These are phyloP conservation scores for Microdochium paspali DNA, from an alignment of 2,329 filamentous ascomycete species.

Conservation along the genomic window DNA sequence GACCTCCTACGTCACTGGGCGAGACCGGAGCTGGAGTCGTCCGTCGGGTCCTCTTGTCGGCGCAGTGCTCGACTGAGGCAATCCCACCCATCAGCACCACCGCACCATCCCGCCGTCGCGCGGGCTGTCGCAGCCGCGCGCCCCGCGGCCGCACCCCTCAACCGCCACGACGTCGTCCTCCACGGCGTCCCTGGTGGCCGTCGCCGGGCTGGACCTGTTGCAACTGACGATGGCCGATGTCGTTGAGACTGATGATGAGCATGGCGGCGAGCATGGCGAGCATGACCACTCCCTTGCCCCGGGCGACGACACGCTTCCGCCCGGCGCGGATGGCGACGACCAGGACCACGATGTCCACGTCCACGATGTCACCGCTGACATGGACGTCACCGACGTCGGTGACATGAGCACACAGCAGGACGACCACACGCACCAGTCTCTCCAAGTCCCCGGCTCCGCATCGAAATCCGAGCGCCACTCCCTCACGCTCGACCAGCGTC, in stretches of 20 bases:
- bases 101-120: background rate
- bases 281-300: background rate
- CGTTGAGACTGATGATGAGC: background rate
- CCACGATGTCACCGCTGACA: background rate
- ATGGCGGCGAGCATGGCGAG: background rate
- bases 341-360: background rate
- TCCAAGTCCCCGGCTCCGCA: constrained; percentile 5
- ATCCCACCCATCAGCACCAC: background rate
- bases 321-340: background rate
- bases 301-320: background rate
- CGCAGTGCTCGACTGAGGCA: background rate
- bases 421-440: background rate
- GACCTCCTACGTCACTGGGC: background rate
- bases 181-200: background rate
- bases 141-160: background rate
- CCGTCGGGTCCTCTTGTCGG: background rate
- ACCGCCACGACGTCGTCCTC: background rate
- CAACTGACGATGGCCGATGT: background rate
- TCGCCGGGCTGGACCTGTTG: background rate
- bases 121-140: background rate
- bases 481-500: constrained; percentile 52
- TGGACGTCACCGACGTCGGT: background rate
- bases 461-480: constrained; percentile 43
- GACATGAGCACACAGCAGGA: background rate
- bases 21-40: too few relatives aligned